phyloP scores from a whole-genome alignment of 106 monocot species.

The Dioscorea zingiberensis region DNA sequence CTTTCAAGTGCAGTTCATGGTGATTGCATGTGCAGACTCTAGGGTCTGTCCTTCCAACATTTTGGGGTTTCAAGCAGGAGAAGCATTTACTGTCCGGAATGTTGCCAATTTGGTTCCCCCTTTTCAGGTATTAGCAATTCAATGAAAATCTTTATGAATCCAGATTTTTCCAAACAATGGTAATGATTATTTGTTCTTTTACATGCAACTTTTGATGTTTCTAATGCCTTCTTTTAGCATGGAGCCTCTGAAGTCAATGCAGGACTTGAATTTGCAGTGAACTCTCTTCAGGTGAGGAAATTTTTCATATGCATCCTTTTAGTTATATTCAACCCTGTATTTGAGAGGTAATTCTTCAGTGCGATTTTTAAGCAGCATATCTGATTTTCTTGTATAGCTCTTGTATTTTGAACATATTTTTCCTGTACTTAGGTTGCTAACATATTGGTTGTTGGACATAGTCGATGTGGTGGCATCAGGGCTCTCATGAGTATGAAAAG shows the following conservation, averaged over 20 bases:
- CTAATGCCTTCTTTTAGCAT: conserved; percentile 40
- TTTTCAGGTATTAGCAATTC: conserved; percentile 49
- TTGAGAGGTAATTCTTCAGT: too few species aligned
- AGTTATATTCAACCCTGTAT: background rate
- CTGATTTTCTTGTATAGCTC: background rate
- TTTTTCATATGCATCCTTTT: background rate
- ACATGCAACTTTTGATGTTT: background rate
- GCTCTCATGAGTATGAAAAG: conserved; percentile 87
- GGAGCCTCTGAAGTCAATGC: conserved; percentile 90
- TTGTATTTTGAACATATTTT: background rate
- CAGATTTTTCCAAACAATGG: too few species aligned
- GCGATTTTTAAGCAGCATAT: background rate
- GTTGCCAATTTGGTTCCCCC: conserved; percentile 94
- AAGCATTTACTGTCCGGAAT: conserved; percentile 93
- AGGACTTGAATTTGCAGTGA: conserved; percentile 95
- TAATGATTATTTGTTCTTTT: background rate
- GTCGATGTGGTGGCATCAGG: conserved; percentile 90
- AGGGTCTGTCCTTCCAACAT: conserved; percentile 89
- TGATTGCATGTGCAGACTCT: conserved; percentile 96
- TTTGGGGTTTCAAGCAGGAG: conserved; percentile 90
- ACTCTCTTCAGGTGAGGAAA: conserved; percentile 59
- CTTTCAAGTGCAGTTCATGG: conserved; percentile 78
- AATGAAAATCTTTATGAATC: background rate
- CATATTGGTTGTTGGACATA: conserved; percentile 89
- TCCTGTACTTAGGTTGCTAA: conserved; percentile 57